phyloP scores from a whole-genome alignment of 345 rosid species.

The rapeseed (Brassica napus) region DNA sequence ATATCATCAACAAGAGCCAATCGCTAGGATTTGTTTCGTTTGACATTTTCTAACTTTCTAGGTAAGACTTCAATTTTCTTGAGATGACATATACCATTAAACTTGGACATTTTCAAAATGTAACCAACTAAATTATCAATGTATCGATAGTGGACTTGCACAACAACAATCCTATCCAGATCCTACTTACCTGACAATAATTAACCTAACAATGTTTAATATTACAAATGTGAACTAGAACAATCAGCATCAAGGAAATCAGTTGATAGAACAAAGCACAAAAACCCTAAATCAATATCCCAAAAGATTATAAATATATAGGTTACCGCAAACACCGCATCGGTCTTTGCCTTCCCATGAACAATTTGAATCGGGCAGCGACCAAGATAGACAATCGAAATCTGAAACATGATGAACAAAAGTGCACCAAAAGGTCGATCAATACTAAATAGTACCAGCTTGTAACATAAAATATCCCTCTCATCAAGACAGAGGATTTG shows the following conservation, averaged over 20 bases:
- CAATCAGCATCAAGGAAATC: background rate
- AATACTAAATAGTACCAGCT: background rate
- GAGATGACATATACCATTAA: background rate
- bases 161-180: background rate
- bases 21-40: background rate
- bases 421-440: background rate
- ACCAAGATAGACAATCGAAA: background rate
- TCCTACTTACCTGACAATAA: background rate
- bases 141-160: background rate
- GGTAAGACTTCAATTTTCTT: slow-evolving; percentile 9
- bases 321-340: background rate
- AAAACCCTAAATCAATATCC: background rate
- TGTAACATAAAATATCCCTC: background rate
- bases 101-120: background rate
- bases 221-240: background rate
- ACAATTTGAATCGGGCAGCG: background rate
- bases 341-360: background rate
- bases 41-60: background rate
- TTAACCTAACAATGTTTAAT: background rate
- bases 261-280: background rate
- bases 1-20: background rate
- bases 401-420: slow-evolving; percentile 2
- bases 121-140: background rate
- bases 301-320: background rate
- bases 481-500: background rate